These are phyloP conservation scores for Talaromyces sp. DNA, from an alignment of 2,329 filamentous ascomycete genomes.

Conservation along the genomic window DNA sequence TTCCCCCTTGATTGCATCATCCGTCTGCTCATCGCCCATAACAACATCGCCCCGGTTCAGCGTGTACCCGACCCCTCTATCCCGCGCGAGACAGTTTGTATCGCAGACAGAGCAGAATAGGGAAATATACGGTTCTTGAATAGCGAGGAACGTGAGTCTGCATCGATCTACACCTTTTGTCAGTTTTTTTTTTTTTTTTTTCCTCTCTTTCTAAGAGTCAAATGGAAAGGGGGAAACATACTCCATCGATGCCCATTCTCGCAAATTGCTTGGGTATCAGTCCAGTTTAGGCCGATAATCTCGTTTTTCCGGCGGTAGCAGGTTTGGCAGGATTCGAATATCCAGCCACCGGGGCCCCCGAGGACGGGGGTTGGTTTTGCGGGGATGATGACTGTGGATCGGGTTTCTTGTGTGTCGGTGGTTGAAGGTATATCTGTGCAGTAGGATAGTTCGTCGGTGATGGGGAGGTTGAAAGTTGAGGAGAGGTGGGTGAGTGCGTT, in stretches of 20 bases:
- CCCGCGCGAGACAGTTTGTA: conserved; percentile 40
- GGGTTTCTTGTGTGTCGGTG: neutral
- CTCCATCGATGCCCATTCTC: conserved; percentile 47
- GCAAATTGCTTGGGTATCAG: conserved; percentile 43
- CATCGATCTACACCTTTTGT: conserved; percentile 43
- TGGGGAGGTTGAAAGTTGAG: neutral
- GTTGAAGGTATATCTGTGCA: conserved; percentile 11
- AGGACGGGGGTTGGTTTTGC: conserved; percentile 21
- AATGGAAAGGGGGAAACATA: conserved; percentile 20
- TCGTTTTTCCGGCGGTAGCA: conserved; percentile 32
- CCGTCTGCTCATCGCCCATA: neutral
- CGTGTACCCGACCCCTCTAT: conserved; percentile 28
- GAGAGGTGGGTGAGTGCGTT: conserved; percentile 19
- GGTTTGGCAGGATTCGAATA: conserved; percentile 48
- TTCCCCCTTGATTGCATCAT: neutral
- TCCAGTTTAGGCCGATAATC: conserved; percentile 37
- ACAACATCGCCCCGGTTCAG: neutral
- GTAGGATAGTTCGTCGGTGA: conserved; percentile 27
- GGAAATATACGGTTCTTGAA: conserved; percentile 49
- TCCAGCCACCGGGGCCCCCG: conserved; percentile 16
- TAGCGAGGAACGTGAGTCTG: conserved; percentile 48
- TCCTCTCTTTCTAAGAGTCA: too few relatives aligned
- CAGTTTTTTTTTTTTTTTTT: too few relatives aligned
- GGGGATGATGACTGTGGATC: conserved; percentile 11
- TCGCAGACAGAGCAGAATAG: conserved; percentile 51